Evolutionary conservation across 352 stramenopile genomes (phyloP).

Genomic region (Blastocystis sp.): DNA sequence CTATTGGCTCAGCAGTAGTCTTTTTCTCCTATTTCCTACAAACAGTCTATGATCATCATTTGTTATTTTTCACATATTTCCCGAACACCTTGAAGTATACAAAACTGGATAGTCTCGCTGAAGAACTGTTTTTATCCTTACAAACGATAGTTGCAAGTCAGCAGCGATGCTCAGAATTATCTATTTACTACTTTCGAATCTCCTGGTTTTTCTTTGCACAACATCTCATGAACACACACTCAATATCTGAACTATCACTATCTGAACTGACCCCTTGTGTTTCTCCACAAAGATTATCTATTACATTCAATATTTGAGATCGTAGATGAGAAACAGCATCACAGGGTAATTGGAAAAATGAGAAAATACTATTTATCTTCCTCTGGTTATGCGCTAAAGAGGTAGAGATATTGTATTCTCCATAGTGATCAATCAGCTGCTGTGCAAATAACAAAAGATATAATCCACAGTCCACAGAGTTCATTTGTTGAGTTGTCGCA

Average conservation of each 20-base stretch:
- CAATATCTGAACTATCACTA: slow-evolving; percentile 31
- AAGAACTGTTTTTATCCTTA: too few species aligned
- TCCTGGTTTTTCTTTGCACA: too few species aligned
- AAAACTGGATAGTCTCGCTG: too few species aligned
- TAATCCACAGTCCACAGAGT: not conserved
- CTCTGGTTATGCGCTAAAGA: not conserved
- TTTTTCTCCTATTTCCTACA: not conserved
- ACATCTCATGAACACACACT: not conserved
- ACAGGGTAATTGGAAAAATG: not conserved
- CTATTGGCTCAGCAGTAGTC: not conserved
- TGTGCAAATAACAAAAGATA: not conserved
- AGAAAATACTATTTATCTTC: not conserved
- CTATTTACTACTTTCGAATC: too few species aligned
- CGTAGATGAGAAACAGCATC: not conserved
- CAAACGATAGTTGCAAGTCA: too few species aligned
- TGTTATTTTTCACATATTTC: not conserved
- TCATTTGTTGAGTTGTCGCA: not conserved
- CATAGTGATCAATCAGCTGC: not conserved
- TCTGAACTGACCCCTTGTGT: not conserved
- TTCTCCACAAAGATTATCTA: not conserved
- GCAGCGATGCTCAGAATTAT: too few species aligned
- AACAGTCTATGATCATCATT: not conserved
- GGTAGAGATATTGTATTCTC: not conserved
- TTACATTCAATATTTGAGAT: not conserved
- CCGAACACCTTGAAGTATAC: too few species aligned